phyloP scores from a whole-genome alignment of 2,329 filamentous ascomycete genomes.

The Paracoccidioides lutzii region DNA sequence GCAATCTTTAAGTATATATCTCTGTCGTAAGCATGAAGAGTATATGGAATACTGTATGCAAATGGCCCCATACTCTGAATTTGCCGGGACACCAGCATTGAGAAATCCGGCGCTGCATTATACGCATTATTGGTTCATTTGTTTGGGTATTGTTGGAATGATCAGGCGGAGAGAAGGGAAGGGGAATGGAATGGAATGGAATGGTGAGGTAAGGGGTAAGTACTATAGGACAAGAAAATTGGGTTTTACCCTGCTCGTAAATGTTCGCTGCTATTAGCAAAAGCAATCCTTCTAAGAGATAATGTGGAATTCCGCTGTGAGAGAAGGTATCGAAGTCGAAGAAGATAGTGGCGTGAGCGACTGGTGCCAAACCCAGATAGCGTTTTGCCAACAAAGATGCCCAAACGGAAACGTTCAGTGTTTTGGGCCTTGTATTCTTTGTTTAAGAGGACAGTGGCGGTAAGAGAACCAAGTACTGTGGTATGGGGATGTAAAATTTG shows the following conservation, averaged over 20 bases:
- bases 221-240: neutral
- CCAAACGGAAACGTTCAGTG: constrained; percentile 19
- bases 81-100: constrained; percentile 19
- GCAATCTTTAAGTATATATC: constrained; percentile 28
- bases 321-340: constrained; percentile 16
- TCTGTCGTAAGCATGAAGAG: constrained; percentile 29
- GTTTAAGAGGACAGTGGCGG: constrained; percentile 23
- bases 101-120: constrained; percentile 12
- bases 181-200: neutral
- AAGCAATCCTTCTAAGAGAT: constrained; percentile 21
- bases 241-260: constrained; percentile 11
- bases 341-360: constrained; percentile 19
- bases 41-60: constrained; percentile 24
- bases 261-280: constrained; percentile 20
- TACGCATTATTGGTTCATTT: neutral
- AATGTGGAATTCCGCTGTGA: constrained; percentile 21
- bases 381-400: constrained; percentile 20
- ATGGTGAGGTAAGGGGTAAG: neutral
- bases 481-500: constrained; percentile 15
- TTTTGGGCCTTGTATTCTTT: constrained; percentile 19
- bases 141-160: neutral
- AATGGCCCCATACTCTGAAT: constrained; percentile 25
- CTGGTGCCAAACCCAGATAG: constrained; percentile 23
- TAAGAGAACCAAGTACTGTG: constrained; percentile 17
- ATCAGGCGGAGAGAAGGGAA: neutral